These are phyloP conservation scores for Chrysoporthe deuterocubensis DNA, from an alignment of 2,329 filamentous ascomycete genomes.

Conservation along the genomic window DNA sequence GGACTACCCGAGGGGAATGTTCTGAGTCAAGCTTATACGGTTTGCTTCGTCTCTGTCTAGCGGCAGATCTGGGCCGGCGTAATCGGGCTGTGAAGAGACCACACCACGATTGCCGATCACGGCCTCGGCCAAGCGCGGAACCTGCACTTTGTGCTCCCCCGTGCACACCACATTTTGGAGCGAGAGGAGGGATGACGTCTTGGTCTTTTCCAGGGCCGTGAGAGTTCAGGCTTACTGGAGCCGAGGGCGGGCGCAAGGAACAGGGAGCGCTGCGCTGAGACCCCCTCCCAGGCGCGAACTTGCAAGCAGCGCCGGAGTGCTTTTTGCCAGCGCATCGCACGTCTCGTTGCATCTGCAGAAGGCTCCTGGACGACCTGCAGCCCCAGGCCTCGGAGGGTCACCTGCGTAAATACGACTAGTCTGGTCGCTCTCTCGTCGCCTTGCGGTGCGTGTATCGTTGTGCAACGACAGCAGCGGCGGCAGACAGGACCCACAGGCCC, in stretches of 20 bases:
- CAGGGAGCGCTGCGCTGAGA: not conserved
- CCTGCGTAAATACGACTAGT: not conserved
- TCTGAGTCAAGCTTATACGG: not conserved
- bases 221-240: not conserved
- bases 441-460: not conserved
- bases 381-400: not conserved
- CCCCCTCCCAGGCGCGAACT: not conserved
- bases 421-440: not conserved
- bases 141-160: not conserved
- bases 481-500: not conserved
- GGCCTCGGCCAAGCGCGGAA: not conserved
- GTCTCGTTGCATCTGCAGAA: conserved; percentile 3
- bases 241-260: not conserved
- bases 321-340: not conserved
- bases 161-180: not conserved
- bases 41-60: not conserved
- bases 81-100: not conserved
- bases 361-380: not conserved
- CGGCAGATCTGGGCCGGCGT: not conserved
- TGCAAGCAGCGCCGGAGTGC: not conserved
- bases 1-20: not conserved
- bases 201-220: not conserved
- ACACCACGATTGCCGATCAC: not conserved
- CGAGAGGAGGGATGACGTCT: not conserved
- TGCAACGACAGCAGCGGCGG: not conserved